Evolutionary conservation across 2,329 filamentous ascomycete species (phyloP), one percentile per base, ranked within the genome.

Genomic region (Metarhizium anisopliae): DNA sequence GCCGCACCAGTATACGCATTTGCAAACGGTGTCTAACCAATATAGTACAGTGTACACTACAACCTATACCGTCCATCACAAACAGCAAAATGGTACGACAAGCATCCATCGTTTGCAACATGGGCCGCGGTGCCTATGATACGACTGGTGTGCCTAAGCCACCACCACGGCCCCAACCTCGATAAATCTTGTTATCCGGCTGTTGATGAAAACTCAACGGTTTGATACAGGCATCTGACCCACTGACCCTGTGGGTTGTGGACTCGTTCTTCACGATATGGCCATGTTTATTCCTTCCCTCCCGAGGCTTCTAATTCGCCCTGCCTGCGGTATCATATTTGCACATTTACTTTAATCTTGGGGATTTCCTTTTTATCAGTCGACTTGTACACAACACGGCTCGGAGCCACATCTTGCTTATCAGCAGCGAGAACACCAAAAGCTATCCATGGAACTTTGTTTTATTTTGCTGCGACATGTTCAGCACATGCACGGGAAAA

Each of bases 121-220:
- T 78, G 74, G 77, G 74, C 59, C 72, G 77, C 56, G 77, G 77
- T 57, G 77, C 75, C 60, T 80, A 80, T 63, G 77, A 80, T 61
- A 77, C 75, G 59, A 79, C 76, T 29, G 75, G 75, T 50, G 68
- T 78, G 29, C 68, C 71, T 56, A 78, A 79, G 68, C 77, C 76
- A 55, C 71, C 72, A 32, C 73, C 72, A 54, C 70, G 69, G 52
- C 72, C 72, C 53, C 70, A 72, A 65, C 71, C 70, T 55, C 68
- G 62, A 63, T 74, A 69, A 71, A 36, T n/a, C 3, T 16, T 38
- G 29, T 36, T 54, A 18, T 25, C n/a, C 11, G 25, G 25, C 45
- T 43, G 11, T 49, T 38, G 13, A 43, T 32, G 50, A 47, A 36
- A 50, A 42, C 30, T 10, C 25, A 42, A 30, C 13, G n/a, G 32